A percentile compares a stretch with the other conserved stretches of the same genome.
phyloP scores from a whole-genome alignment of 371 early-diverging fungal species.

The Smittium culicis region DNA sequence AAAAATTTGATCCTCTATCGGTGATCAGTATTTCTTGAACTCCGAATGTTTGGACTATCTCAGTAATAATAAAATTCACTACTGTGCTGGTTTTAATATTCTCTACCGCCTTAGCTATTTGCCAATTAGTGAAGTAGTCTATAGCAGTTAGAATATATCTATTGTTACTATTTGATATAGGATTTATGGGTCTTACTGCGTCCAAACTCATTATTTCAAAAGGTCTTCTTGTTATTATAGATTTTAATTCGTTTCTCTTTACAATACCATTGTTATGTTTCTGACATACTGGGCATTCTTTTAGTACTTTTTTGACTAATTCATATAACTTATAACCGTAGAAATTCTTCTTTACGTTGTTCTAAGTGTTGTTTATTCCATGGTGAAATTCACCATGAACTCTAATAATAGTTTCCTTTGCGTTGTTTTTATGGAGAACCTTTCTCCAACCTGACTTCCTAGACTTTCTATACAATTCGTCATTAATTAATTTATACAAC shows the following conservation, averaged over 20 bases:
- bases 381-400: slow-evolving; percentile 7
- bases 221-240: slow-evolving; percentile 2
- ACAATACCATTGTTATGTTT: not conserved
- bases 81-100: slow-evolving; percentile 4
- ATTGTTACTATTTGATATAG: slow-evolving; percentile 8
- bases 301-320: not conserved
- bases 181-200: slow-evolving; percentile 8
- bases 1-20: slow-evolving; percentile 10
- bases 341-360: not conserved
- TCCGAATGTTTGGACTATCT: slow-evolving; percentile 11
- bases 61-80: slow-evolving; percentile 9
- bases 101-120: slow-evolving; percentile 5
- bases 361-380: not conserved
- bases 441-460: not conserved
- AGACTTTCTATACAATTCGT: slow-evolving; percentile 3
- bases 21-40: slow-evolving; percentile 6
- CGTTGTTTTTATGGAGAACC: slow-evolving; percentile 4
- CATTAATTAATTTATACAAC: slow-evolving; percentile 5
- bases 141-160: slow-evolving; percentile 10
- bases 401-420: not conserved
- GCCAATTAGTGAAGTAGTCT: slow-evolving; percentile 9
- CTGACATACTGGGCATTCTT: not conserved
- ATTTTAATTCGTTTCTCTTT: not conserved
- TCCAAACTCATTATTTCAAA: slow-evolving; percentile 8
- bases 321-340: not conserved